Percentiles rank a stretch among this genome's conserved stretches.
Conservation (phyloP, 2,329 filamentous ascomycete genomes). For the Stachybotrys elegans region DNA sequence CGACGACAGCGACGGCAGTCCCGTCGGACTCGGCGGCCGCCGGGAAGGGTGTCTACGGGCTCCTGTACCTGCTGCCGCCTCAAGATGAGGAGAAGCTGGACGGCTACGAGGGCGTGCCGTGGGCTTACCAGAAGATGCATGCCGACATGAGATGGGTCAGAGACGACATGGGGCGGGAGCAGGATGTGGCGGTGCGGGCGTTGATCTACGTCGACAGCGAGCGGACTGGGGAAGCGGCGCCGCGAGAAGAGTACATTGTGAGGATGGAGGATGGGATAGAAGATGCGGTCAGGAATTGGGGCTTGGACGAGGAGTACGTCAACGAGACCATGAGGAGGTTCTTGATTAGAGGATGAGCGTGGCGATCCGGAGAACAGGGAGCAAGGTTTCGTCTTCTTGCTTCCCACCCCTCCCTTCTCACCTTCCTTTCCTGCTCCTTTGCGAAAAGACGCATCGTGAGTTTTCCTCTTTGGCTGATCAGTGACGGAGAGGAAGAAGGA, state of each 20-base stretch:
- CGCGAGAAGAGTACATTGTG: conserved; percentile 53
- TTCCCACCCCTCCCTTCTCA: too few species aligned
- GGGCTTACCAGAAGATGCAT: conserved; percentile 51
- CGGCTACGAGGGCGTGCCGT: conserved; percentile 56
- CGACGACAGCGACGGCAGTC: conserved; percentile 5
- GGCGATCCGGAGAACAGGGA: too few species aligned
- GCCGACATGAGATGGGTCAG: conserved; percentile 26
- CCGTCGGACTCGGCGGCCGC: conserved; percentile 6
- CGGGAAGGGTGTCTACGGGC: conserved; percentile 45
- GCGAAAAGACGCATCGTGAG: too few species aligned
- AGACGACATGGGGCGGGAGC: conserved; percentile 14
- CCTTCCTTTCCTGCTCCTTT: too few species aligned
- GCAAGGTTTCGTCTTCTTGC: too few species aligned
- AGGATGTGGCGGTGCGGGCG: conserved; percentile 27
- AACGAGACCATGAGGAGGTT: conserved; percentile 47
- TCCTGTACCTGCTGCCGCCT: conserved; percentile 48
- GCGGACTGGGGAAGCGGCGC: conserved; percentile 29
- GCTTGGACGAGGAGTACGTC: conserved; percentile 52
- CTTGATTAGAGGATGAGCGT: too few species aligned
- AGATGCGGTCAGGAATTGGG: conserved; percentile 49
- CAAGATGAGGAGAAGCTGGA: conserved; percentile 50
- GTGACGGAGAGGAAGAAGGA: too few species aligned
- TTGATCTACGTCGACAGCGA: conserved; percentile 57
- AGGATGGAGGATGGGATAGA: conserved; percentile 59
- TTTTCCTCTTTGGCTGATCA: too few species aligned